Evolutionary conservation across 1,139 yeast genomes (phyloP), one percentile per base, ranked within the genome.

Genomic region (Protomyces arabidopsidicola): DNA sequence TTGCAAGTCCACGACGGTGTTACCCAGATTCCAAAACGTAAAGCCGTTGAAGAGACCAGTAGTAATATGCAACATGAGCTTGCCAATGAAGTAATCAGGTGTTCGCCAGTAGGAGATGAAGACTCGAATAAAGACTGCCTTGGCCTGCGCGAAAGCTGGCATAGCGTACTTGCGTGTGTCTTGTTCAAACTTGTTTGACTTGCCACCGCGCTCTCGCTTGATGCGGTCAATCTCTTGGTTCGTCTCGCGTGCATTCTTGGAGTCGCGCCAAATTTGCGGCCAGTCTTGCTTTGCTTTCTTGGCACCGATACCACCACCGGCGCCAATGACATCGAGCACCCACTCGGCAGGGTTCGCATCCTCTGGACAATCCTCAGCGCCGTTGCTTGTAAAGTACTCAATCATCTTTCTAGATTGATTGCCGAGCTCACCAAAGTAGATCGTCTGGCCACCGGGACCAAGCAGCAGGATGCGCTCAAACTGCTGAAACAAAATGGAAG

Each of bases 361-460:
- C 22, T 79, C 77, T 10, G 90, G 90, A 75, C 88, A 85, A 55
- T 82, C 82, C 20, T 72, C 73, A 38, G 90, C 86, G 53, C 93
- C 93, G 70, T 87, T 75, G 22, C 75, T 72, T 71, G 87, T 93
- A 72, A 88, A 88, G 74, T 88, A 88, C 67, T 81, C 75, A 61
- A 86, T 83, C 74, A 87, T 78, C 3, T 82, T 78, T 57, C 75
- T 73, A 65, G 88, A 85, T 71, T 83, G 82, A 45, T 79, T 75
- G 63, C 95, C 95, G 71, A 88, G 79, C 59, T 86, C 90, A 60
- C 95, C 95, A 72, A 87, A 88, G 74, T 88, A 88, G 20, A 86
- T 90, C 3, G 95, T 87, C 71, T 81, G 78, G 64, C 95, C 95
- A 69, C 95, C 95, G 67, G 77, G 81, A 65, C 84, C 86, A 72